Percentiles rank a stretch among this genome's conserved stretches.
Conservation (phyloP, 2,329 filamentous ascomycete genomes). For the Lojkania enalia region DNA sequence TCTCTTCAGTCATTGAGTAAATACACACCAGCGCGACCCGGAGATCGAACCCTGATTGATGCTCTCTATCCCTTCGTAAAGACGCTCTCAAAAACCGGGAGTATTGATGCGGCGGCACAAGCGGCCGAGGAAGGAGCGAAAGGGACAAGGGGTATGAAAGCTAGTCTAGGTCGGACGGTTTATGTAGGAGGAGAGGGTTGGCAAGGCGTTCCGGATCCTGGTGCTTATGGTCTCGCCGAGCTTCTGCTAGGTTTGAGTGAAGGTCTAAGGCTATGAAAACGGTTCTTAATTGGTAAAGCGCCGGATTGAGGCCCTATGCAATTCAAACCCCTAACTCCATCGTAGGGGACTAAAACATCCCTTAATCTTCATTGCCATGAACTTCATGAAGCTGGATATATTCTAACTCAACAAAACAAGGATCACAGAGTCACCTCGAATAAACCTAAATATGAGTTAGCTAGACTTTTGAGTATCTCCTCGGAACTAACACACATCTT, state of each 20-base stretch:
- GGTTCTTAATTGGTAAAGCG: too few relatives aligned
- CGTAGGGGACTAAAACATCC: too few relatives aligned
- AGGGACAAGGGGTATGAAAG: conserved; percentile 87
- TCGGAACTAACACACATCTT: conserved; percentile 74
- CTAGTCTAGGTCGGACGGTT: conserved; percentile 80
- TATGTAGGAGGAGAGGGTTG: conserved; percentile 79
- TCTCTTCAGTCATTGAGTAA: conserved; percentile 66
- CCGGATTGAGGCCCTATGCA: too few relatives aligned
- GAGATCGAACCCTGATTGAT: conserved; percentile 89
- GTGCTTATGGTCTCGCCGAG: conserved; percentile 76
- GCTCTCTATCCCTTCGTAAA: conserved; percentile 87
- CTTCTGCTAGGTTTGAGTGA: conserved; percentile 80
- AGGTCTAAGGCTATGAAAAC: too few relatives aligned
- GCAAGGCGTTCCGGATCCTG: conserved; percentile 73
- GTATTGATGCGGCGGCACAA: conserved; percentile 72
- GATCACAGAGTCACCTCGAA: conserved; percentile 86
- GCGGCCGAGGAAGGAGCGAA: conserved; percentile 77
- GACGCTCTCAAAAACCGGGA: conserved; percentile 64
- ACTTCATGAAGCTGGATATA: conserved; percentile 4
- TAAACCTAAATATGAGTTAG: conserved; percentile 62
- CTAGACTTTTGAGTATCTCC: background rate
- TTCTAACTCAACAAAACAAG: conserved; percentile 76
- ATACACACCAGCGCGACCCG: conserved; percentile 88
- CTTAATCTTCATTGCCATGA: too few relatives aligned
- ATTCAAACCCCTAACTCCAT: too few relatives aligned